Conservation (phyloP, 176 grass and related monocot genomes). For the Tillandsia leiboldiana region DNA sequence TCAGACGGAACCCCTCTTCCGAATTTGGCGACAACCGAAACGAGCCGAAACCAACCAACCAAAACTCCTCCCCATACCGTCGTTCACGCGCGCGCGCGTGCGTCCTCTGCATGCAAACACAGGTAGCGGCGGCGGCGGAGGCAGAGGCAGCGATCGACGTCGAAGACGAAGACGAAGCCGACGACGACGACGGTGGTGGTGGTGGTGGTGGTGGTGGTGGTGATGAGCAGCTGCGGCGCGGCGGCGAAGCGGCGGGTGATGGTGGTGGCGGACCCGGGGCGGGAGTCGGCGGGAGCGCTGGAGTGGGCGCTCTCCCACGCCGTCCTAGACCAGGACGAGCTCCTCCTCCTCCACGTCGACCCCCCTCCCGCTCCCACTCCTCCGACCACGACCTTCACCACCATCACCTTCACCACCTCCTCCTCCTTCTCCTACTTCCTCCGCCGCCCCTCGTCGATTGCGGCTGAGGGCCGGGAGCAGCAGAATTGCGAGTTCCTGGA, state of each 20-base stretch:
- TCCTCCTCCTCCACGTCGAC: constrained; percentile 78
- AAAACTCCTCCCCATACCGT: constrained; percentile 4
- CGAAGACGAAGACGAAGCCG: neutral
- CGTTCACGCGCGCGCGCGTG: constrained; percentile 26
- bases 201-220: constrained; percentile 13
- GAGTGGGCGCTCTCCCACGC: constrained; percentile 81
- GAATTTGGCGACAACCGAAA: constrained; percentile 22
- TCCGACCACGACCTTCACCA: neutral
- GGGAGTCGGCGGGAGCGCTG: constrained; percentile 56
- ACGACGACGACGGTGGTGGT: constrained; percentile 12
- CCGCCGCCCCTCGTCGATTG: constrained; percentile 9
- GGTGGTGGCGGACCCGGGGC: constrained; percentile 58
- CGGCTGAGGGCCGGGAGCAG: constrained; percentile 4
- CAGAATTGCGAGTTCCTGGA: constrained; percentile 41
- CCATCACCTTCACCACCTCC: neutral
- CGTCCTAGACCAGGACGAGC: constrained; percentile 53
- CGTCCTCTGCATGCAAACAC: constrained; percentile 19
- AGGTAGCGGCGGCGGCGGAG: neutral
- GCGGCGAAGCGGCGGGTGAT: constrained; percentile 48
- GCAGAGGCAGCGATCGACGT: neutral
- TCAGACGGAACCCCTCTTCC: neutral
- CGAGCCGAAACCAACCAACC: neutral
- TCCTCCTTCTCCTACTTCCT: constrained; percentile 17
- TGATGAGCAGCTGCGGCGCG: constrained; percentile 4
- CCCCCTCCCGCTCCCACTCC: constrained; percentile 14